phyloP scores from a whole-genome alignment of 805 yeast species.

The Saturnispora mendoncae region DNA sequence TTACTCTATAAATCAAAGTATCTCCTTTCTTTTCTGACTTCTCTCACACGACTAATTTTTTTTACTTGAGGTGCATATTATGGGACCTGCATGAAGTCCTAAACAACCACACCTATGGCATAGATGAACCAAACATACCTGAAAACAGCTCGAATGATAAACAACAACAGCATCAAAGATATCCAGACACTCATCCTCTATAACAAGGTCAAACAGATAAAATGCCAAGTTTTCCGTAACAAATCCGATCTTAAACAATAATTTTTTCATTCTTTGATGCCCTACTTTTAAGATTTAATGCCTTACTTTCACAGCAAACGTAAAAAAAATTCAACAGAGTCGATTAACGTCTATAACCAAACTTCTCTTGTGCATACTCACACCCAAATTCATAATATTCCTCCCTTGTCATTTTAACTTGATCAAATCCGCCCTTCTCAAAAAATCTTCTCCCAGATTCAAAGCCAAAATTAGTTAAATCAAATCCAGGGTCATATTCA shows the following conservation, averaged over 20 bases:
- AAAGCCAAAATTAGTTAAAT: conserved; percentile 42
- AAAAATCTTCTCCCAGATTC: conserved; percentile 44
- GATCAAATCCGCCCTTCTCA: conserved; percentile 36
- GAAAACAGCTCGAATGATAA: too few relatives aligned
- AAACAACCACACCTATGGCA: too few relatives aligned
- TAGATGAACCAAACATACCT: too few relatives aligned
- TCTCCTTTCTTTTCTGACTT: not conserved
- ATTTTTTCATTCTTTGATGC: too few relatives aligned
- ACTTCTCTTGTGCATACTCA: conserved; percentile 28
- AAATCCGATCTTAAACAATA: too few relatives aligned
- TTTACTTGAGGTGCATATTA: not conserved
- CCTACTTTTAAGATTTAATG: too few relatives aligned
- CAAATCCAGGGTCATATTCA: conserved; percentile 20
- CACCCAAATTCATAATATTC: conserved; percentile 87
- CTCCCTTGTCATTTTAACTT: conserved; percentile 56
- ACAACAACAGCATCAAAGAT: too few relatives aligned
- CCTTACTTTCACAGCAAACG: too few relatives aligned
- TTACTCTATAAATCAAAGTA: not conserved
- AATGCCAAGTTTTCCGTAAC: too few relatives aligned
- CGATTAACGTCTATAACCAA: conserved; percentile 20
- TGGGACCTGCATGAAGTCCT: not conserved
- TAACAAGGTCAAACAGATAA: too few relatives aligned
- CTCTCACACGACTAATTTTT: not conserved
- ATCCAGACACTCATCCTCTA: too few relatives aligned
- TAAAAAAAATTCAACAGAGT: too few relatives aligned